Evolutionary conservation across 352 stramenopile species (phyloP).

Genomic region (Hyphochytrium catenoides): DNA sequence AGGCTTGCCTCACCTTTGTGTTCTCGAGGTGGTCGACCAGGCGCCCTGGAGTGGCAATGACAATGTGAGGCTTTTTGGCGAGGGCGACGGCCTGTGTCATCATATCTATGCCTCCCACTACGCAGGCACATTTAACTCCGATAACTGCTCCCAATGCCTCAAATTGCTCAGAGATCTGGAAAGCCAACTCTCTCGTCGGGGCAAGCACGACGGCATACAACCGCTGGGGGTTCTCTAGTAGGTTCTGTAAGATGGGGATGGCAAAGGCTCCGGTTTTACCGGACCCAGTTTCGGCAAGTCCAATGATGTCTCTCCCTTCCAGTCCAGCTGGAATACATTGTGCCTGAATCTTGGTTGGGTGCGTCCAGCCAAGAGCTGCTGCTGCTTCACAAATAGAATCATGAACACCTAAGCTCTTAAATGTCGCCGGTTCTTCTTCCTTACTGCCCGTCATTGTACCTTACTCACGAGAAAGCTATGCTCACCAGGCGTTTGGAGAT

Average conservation of each 20-base stretch:
- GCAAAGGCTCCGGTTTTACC: conserved; percentile 86
- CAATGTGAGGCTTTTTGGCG: conserved; percentile 84
- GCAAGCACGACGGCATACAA: conserved; percentile 72
- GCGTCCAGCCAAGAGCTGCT: conserved; percentile 67
- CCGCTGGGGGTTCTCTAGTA: conserved; percentile 68
- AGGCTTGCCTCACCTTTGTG: too few species aligned
- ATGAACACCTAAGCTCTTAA: conserved; percentile 69
- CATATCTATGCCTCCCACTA: conserved; percentile 92
- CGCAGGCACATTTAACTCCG: conserved; percentile 67
- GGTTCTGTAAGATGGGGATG: conserved; percentile 71
- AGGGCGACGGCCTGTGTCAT: conserved; percentile 89
- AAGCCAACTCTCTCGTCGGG: conserved; percentile 80
- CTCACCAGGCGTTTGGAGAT: too few species aligned
- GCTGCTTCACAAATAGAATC: conserved; percentile 72
- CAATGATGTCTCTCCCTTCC: conserved; percentile 86
- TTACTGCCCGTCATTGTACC: too few species aligned
- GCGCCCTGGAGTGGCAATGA: conserved; percentile 75
- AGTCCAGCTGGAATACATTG: conserved; percentile 75
- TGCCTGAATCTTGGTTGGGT: conserved; percentile 84
- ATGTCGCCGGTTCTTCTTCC: too few species aligned
- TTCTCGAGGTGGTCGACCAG: conserved; percentile 86
- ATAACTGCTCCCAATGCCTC: conserved; percentile 68
- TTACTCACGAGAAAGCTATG: too few species aligned
- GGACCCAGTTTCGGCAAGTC: conserved; percentile 78
- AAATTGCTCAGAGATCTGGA: conserved; percentile 87